Evolutionary conservation across 179 eudicot genomes (phyloP).

Genomic region (Amaranthus tricolor): DNA sequence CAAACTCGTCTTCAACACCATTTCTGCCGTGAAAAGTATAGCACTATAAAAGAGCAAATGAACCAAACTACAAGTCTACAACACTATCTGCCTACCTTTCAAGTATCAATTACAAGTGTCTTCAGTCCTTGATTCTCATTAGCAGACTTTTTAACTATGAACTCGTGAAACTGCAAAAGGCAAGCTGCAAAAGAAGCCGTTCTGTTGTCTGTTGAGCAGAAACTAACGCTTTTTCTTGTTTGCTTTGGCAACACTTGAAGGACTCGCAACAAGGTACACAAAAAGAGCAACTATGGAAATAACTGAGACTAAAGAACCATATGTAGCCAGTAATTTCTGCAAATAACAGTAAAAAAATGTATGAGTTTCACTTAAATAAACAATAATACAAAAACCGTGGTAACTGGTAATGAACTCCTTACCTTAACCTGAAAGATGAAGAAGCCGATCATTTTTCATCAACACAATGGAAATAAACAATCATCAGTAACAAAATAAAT

Average conservation of each 20-base stretch:
- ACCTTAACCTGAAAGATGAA: slow-evolving; percentile 68
- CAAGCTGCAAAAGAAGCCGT: slow-evolving; percentile 6
- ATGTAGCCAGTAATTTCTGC: slow-evolving; percentile 78
- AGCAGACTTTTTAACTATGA: background rate
- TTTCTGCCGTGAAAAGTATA: slow-evolving; percentile 17
- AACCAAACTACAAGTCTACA: background rate
- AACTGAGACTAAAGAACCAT: slow-evolving; percentile 69
- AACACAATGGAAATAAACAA: slow-evolving; percentile 21
- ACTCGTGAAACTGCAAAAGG: slow-evolving; percentile 24
- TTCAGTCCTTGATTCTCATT: slow-evolving; percentile 15
- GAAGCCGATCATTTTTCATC: slow-evolving; percentile 22
- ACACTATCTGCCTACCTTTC: slow-evolving; percentile 11
- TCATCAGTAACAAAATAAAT: slow-evolving; percentile 1
- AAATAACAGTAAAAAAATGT: slow-evolving; percentile 8
- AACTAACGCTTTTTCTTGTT: slow-evolving; percentile 72
- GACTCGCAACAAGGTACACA: slow-evolving; percentile 62
- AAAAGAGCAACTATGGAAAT: slow-evolving; percentile 60
- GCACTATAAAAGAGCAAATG: background rate
- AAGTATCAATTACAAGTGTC: slow-evolving; percentile 17
- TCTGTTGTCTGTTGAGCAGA: background rate
- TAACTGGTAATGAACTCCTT: slow-evolving; percentile 8
- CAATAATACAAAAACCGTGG: background rate
- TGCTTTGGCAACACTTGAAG: slow-evolving; percentile 65
- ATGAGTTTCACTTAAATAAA: background rate
- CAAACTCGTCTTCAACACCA: background rate